Evolutionary conservation across 2,329 filamentous ascomycete species (phyloP).

Genomic region (Aspergillus piperis): DNA sequence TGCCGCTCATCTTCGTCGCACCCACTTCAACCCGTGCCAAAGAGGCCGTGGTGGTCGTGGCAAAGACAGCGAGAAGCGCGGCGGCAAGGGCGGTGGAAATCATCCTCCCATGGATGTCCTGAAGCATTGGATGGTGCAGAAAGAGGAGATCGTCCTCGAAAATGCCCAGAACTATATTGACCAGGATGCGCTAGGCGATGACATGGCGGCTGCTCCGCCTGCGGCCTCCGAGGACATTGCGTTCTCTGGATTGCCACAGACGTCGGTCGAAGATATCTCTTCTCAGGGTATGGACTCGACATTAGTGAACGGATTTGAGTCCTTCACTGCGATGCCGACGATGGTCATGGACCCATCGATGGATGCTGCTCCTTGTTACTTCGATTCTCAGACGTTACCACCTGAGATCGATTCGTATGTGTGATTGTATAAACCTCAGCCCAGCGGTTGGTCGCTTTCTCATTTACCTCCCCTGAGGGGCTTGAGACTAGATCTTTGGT

Average conservation of each 20-base stretch:
- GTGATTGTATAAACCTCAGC: slow-evolving; percentile 27
- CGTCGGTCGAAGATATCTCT: slow-evolving; percentile 22
- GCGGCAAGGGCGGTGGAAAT: slow-evolving; percentile 64
- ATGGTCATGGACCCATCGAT: slow-evolving; percentile 37
- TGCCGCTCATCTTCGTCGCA: slow-evolving; percentile 81
- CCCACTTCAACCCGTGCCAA: slow-evolving; percentile 77
- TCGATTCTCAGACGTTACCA: slow-evolving; percentile 34
- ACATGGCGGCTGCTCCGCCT: slow-evolving; percentile 16
- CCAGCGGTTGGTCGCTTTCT: slow-evolving; percentile 2
- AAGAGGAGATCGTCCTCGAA: slow-evolving; percentile 50
- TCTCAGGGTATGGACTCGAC: slow-evolving; percentile 31
- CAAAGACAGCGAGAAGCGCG: slow-evolving; percentile 61
- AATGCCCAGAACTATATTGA: slow-evolving; percentile 32
- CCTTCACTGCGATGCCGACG: slow-evolving; percentile 26
- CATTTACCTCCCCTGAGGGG: neutral
- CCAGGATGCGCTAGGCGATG: slow-evolving; percentile 26
- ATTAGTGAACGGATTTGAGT: slow-evolving; percentile 33
- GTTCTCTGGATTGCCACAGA: slow-evolving; percentile 16
- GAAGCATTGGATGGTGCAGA: slow-evolving; percentile 63
- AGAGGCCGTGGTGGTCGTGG: slow-evolving; percentile 56
- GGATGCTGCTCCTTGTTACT: slow-evolving; percentile 32
- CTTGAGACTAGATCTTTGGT: neutral
- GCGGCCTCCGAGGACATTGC: slow-evolving; percentile 15
- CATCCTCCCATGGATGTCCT: slow-evolving; percentile 62
- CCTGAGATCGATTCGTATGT: slow-evolving; percentile 41